Base-by-base conservation (phyloP, 768 basidiomycete genomes). In the Sistotremastrum niveocremeum region DNA sequence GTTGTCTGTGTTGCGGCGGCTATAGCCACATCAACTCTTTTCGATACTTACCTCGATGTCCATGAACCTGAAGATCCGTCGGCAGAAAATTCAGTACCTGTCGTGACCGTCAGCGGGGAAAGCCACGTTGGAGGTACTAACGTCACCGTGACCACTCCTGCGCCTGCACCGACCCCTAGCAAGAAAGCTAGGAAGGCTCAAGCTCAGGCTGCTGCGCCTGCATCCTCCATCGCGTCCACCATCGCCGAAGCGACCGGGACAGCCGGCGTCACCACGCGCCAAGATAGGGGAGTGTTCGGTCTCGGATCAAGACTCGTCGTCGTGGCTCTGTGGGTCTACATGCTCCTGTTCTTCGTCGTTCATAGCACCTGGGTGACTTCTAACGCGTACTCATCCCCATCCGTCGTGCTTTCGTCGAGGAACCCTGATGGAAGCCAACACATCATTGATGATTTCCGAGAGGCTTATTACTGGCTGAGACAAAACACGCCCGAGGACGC, bases 331-430 rank as follows among this genome's bases (percentile, higher is more conserved):
- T 71, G 85, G 12, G 57, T 86, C 38, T 74, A 74, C 53, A 70
- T 98, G 69, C 77, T 98, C 39, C 58, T 79, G 28, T 81, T 90
- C 68, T 98, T 99, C 60, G 93, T 97, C 43, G 68, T 85, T 53
- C 95, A 99, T 64, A 98, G 89, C 65, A 98, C 95, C 1, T 98
- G 84, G 80, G 93, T 90, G 28, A 98, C 95, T 1, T 79, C 90
- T 32, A 77, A 68, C 51, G 93, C 95, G 1, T 98, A 98, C 65
- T 98, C 95, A 5, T 97, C 93, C 0, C 95, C 95, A 0, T 97
- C 93, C 30, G 95, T 98, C 50, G 94, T 99, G 4, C 70, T 98
- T 48, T 79, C 93, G 0, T 88, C 87, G 4, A 64, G 67, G 1
- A 76, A 72, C 46, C 67, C 73, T 1, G 94, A 98, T 56, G 95